phyloP scores from a whole-genome alignment of 2,329 filamentous ascomycete species.

The Cucurbitaria berberidis region DNA sequence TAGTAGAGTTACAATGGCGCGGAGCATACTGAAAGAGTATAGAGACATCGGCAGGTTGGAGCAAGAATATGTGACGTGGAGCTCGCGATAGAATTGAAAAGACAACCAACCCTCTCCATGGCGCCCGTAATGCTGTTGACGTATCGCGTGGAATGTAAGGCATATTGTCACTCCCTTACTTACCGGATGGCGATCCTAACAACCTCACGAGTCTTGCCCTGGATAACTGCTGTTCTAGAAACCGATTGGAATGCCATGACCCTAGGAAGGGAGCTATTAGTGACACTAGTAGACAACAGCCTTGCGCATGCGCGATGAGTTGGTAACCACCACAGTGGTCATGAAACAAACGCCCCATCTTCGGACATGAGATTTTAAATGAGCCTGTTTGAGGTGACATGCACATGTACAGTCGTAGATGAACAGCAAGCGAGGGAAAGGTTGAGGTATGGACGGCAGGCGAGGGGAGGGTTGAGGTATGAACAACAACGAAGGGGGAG shows the following conservation, averaged over 20 bases:
- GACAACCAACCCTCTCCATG: background rate
- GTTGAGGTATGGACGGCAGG: too few relatives aligned
- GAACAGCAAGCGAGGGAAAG: too few relatives aligned
- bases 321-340: too few relatives aligned
- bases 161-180: background rate
- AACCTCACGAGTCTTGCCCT: background rate
- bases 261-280: too few relatives aligned
- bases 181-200: background rate
- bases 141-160: constrained; percentile 10
- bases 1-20: constrained; percentile 4
- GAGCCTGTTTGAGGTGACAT: too few relatives aligned
- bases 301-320: too few relatives aligned
- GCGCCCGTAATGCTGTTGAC: constrained; percentile 6
- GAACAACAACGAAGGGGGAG: too few relatives aligned
- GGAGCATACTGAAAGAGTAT: background rate
- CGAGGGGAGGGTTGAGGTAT: too few relatives aligned
- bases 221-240: background rate
- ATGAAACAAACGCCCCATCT: too few relatives aligned
- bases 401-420: too few relatives aligned
- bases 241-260: background rate
- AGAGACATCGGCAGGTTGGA: background rate
- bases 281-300: too few relatives aligned
- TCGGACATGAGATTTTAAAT: too few relatives aligned
- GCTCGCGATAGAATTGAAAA: background rate
- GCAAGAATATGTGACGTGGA: background rate